Evolutionary conservation across 495 filamentous ascomycete species (phyloP), one percentile per base, ranked within the genome.

Genomic region (Aspergillus coremiiformis): DNA sequence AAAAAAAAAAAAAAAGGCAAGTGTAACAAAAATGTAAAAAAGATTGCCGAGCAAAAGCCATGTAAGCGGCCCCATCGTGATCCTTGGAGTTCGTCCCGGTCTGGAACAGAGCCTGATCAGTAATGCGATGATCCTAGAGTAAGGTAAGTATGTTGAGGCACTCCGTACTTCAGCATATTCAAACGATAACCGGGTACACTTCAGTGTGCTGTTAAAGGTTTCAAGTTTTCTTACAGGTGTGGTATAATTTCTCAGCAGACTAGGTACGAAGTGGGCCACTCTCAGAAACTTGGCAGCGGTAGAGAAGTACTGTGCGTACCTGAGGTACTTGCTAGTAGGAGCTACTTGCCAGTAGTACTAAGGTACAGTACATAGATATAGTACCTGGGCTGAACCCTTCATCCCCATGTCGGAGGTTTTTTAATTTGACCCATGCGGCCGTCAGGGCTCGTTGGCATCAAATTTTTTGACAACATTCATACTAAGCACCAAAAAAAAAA

Each of bases 1-100:
- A 33, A 42, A 33, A 21, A 20, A 44, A 51, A 52, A 47, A 47
- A 35, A 35, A 44, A 43, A 41, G 35, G 15, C 30, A 51, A 53
- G 47, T 33, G 26, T 11, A 30, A 23, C 15, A 45, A 22, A 44
- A 43, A 35, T n/a, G 52, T 20, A 33, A 9, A 41, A 47, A 60
- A 41, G 44, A 22, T 20, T 44, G 27, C 32, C 12, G 35, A 26
- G 33, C 9, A n/a, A 33, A 26, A 20, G 19, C 15, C 22, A 26
- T 39, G 12, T 14, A 35, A 35, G 12, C 14, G 1, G 7, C 37
- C 5, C 17, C 11, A 14, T 41, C 15, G 17, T 41, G 4, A 20
- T 20, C 17, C 37, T 41, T 41, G 37, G 37, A 41, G 19, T 10
- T 17, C 19, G 15, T 15, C 15, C 37, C 4, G 17, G 37, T 41